Percentiles rank a stretch among this genome's conserved stretches.
Evolutionary conservation across 2,329 filamentous ascomycete species (phyloP).

Genomic region (Calonectria naviculata): DNA sequence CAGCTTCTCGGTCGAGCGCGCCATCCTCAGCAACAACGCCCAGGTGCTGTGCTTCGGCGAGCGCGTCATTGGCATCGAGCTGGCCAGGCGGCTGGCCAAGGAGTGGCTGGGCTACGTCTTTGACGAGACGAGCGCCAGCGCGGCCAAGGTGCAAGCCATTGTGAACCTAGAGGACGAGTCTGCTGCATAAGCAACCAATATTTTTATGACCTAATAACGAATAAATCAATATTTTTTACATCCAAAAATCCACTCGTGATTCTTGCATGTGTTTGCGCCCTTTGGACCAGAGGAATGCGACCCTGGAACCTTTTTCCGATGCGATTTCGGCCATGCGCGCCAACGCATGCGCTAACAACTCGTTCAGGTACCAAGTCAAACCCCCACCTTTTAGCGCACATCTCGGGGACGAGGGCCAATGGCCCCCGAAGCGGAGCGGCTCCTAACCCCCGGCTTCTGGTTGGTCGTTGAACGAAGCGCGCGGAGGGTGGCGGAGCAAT

Average conservation of each 20-base stretch:
- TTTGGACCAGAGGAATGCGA: neutral
- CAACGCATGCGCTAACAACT: neutral
- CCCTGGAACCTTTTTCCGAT: neutral
- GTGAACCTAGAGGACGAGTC: conserved; percentile 46
- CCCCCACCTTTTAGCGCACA: neutral
- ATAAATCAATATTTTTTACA: neutral
- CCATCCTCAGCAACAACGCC: conserved; percentile 85
- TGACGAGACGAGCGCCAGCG: conserved; percentile 66
- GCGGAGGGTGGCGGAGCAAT: neutral
- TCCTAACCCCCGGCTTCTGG: neutral
- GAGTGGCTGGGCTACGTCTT: conserved; percentile 91
- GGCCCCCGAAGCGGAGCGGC: neutral
- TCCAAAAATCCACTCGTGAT: neutral
- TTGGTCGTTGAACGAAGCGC: neutral
- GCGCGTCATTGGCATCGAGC: conserved; percentile 83
- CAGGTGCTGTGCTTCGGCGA: conserved; percentile 91
- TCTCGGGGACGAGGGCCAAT: neutral
- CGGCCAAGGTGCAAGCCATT: conserved; percentile 58
- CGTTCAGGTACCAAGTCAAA: neutral
- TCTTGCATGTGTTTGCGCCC: neutral
- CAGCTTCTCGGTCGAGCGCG: conserved; percentile 84
- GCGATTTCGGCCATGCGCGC: neutral
- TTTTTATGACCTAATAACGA: neutral
- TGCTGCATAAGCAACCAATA: neutral
- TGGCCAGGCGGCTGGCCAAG: conserved; percentile 79